phyloP scores from a whole-genome alignment of 176 grass and related monocot genomes.

The Triticum monococcum region DNA sequence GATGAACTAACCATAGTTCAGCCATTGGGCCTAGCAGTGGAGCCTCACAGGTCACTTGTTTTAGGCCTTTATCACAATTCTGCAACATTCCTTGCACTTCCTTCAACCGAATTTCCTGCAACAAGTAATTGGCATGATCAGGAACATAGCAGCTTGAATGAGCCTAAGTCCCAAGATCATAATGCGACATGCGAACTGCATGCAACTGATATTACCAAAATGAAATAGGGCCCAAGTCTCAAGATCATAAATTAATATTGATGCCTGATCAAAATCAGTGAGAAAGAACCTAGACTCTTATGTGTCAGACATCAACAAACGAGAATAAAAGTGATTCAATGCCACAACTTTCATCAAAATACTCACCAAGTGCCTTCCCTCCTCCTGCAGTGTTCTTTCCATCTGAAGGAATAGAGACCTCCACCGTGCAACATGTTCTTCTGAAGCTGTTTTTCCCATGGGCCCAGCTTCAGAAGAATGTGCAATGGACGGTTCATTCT shows the following conservation, averaged over 20 bases:
- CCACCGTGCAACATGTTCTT: slow-evolving; percentile 78
- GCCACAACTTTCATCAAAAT: not conserved
- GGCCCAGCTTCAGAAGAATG: slow-evolving; percentile 40
- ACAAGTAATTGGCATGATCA: slow-evolving; percentile 9
- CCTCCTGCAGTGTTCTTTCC: slow-evolving; percentile 83
- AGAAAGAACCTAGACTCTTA: not conserved
- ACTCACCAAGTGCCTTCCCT: slow-evolving; percentile 74
- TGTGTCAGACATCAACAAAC: slow-evolving; percentile 1
- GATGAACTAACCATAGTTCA: slow-evolving; percentile 49
- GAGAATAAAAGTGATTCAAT: not conserved
- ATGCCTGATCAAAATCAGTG: not conserved
- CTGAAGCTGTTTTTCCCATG: slow-evolving; percentile 47
- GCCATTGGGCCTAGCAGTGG: slow-evolving; percentile 46
- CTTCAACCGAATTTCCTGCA: slow-evolving; percentile 87
- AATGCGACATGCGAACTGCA: not conserved
- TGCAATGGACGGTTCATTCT: slow-evolving; percentile 45
- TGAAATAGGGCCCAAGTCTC: not conserved
- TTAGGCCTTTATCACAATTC: slow-evolving; percentile 83
- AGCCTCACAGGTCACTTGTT: slow-evolving; percentile 46
- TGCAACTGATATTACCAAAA: not conserved
- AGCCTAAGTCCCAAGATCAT: not conserved
- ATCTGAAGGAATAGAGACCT: slow-evolving; percentile 85
- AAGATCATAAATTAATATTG: not conserved
- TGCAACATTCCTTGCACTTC: slow-evolving; percentile 89
- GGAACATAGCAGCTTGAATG: not conserved